A percentile compares a stretch with the other conserved stretches of the same genome.
Evolutionary conservation across 345 rosid genomes (phyloP).

Genomic region (Euphorbia lathyris): DNA sequence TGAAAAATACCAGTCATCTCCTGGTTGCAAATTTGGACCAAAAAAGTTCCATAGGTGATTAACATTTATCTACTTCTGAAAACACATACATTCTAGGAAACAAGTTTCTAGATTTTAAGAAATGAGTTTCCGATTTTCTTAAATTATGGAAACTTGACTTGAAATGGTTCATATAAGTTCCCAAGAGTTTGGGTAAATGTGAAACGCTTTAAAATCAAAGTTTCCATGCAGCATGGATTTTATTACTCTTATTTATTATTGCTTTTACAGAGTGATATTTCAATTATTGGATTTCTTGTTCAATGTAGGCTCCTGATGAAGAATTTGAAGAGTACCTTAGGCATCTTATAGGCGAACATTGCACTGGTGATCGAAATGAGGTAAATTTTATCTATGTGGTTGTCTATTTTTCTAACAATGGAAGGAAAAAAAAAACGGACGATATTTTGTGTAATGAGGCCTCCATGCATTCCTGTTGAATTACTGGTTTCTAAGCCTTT

Average conservation of each 20-base stretch:
- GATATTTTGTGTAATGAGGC: neutral
- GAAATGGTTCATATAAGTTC: too few species aligned
- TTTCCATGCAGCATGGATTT: too few species aligned
- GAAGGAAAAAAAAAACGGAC: neutral
- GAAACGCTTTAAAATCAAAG: too few species aligned
- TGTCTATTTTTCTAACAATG: neutral
- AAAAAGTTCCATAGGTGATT: too few species aligned
- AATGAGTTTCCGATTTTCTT: too few species aligned
- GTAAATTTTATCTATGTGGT: conserved; percentile 35
- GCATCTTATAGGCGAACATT: conserved; percentile 71
- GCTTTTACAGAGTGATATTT: conserved; percentile 11
- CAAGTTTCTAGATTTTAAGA: too few species aligned
- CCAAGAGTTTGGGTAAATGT: too few species aligned
- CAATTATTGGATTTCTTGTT: conserved; percentile 18
- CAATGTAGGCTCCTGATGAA: conserved; percentile 91
- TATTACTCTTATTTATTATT: neutral
- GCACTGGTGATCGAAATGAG: conserved; percentile 89
- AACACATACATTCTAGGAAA: too few species aligned
- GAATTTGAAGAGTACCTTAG: conserved; percentile 93
- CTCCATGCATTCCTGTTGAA: neutral
- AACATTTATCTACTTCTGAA: too few species aligned
- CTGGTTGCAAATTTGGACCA: too few species aligned
- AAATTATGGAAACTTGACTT: too few species aligned
- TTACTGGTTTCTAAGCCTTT: neutral
- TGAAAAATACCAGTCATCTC: too few species aligned